Conservation (phyloP, 140 eudicot species). For the Anethum foeniculum region DNA sequence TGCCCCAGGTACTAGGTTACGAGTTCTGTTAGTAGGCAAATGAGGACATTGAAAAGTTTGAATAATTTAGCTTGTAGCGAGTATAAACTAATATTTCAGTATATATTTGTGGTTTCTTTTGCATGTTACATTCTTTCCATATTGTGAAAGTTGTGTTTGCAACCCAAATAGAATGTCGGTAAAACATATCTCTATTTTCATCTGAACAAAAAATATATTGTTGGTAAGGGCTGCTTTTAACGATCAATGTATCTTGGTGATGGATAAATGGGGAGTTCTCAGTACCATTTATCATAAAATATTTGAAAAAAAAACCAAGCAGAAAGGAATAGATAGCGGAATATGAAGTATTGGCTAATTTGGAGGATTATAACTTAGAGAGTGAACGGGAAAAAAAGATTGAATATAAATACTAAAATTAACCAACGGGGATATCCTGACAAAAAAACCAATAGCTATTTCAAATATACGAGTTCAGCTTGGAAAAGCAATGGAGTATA, state of each 20-base stretch:
- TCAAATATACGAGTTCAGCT: too few relatives aligned
- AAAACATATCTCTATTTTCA: background rate
- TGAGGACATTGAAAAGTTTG: background rate
- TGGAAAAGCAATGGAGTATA: too few relatives aligned
- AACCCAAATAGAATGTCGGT: background rate
- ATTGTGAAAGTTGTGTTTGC: background rate
- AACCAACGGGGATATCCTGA: too few relatives aligned
- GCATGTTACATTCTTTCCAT: too few relatives aligned
- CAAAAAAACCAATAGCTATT: too few relatives aligned
- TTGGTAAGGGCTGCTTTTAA: background rate
- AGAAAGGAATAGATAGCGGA: too few relatives aligned
- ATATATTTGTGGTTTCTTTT: too few relatives aligned
- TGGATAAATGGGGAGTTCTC: background rate
- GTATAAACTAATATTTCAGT: too few relatives aligned
- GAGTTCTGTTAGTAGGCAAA: background rate
- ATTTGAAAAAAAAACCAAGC: too few relatives aligned
- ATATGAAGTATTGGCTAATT: background rate
- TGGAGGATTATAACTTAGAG: too few relatives aligned
- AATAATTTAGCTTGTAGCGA: background rate
- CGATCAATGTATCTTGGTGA: background rate
- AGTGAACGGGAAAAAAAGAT: too few relatives aligned
- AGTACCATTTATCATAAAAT: background rate
- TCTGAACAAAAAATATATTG: background rate
- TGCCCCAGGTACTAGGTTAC: background rate
- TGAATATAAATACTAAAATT: too few relatives aligned